Evolutionary conservation across 1,284 basidiomycete genomes (phyloP), one percentile per base, ranked within the genome.

Genomic region (Veloporphyrellus conicus): DNA sequence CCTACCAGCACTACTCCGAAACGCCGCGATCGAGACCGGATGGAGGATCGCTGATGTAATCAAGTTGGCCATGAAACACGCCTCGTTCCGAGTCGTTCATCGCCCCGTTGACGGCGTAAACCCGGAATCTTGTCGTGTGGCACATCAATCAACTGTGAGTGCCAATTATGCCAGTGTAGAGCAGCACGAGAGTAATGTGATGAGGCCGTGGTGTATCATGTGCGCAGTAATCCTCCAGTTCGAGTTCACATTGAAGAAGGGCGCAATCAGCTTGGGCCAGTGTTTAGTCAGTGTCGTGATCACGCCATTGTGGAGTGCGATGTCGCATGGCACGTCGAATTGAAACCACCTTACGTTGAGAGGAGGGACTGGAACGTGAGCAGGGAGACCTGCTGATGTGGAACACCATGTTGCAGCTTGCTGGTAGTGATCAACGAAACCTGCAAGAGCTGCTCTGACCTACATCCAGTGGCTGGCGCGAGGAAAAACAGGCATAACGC

Each of bases 1-100:
- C n/a, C n/a, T n/a, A n/a, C n/a, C n/a, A n/a, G n/a, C 40, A 7
- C 53, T 59, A n/a, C 62, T 63, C 48, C 63, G 31, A 32, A 64
- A 64, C 40, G 54, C 54, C 3, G 60, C 58, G 0, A 64, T 38
- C 28, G 47, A 28, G 27, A 47, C 16, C 12, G 62, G 62, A 39
- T 19, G 37, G 9, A 19, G 4, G 38, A 61, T 60, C 5, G 18
- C 1, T 5, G 60, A 63, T 18, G 56, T 53, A 25, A 61, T 47
- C 3, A 61, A 63, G 10, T 55, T 47, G 4, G 49, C 56, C 2
- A 16, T 7, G 2, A 27, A 7, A 19, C 60, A 57, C 8, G 2
- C 18, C 12, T 34, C 22, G 32, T 56, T 54, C n/a, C 8, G 2
- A 18, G 14, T 34, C 22, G 32, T 56, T 54, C n/a, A n/a, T 22